A percentile compares a stretch with the other conserved stretches of the same genome.
These are phyloP conservation scores for Multifurca ochricompacta DNA, from an alignment of 768 basidiomycete genomes.

Conservation along the genomic window DNA sequence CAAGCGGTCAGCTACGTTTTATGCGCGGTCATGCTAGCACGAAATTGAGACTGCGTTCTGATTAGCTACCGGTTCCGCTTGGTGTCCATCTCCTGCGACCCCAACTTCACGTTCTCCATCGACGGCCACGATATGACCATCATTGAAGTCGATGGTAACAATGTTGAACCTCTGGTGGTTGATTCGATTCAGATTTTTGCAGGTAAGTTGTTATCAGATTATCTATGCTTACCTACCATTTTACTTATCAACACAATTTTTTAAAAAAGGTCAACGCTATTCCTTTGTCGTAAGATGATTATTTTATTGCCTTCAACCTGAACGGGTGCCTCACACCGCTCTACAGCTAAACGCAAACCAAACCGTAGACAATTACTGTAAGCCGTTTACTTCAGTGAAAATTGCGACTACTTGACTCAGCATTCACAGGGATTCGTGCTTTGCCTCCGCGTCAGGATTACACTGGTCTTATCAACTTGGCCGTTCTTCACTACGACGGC, in stretches of 20 bases:
- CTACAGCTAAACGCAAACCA: constrained; percentile 13
- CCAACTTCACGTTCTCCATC: constrained; percentile 21
- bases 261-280: constrained; percentile 20
- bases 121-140: constrained; percentile 17
- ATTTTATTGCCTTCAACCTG: neutral
- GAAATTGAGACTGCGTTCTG: neutral
- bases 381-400: neutral
- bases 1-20: constrained; percentile 13
- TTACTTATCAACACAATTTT: neutral
- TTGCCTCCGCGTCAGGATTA: neutral
- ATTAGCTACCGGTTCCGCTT: constrained; percentile 17
- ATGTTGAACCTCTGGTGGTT: constrained; percentile 16
- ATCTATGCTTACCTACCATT: neutral
- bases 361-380: constrained; percentile 7
- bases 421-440: constrained; percentile 8
- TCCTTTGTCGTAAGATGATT: constrained; percentile 17
- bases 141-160: constrained; percentile 23
- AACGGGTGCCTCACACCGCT: neutral
- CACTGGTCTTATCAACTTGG: constrained; percentile 11
- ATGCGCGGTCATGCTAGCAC: neutral
- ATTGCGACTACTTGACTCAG: neutral
- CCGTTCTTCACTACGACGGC: constrained; percentile 22
- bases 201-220: neutral
- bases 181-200: constrained; percentile 21
- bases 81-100: constrained; percentile 19